Evolutionary conservation across 1,284 basidiomycete species (phyloP), one percentile per base, ranked within the genome.

Genomic region (Pulveroboletus sp.): DNA sequence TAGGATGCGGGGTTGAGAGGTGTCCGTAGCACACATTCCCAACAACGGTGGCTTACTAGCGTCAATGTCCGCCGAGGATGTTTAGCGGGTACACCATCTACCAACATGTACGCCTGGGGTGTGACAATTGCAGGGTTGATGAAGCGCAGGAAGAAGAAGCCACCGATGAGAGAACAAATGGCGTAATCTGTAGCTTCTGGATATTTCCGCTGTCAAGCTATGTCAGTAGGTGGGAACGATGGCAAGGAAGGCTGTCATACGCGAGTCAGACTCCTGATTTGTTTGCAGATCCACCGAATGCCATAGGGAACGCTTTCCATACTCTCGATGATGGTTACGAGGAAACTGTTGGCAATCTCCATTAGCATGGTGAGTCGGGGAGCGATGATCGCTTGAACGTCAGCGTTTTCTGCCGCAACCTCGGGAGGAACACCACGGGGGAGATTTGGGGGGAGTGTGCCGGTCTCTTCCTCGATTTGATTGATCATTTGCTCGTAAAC

Each of bases 111-210:
- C 24, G 97, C 96, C 73, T 99, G 97, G 0, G 97, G 97, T 2
- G 97, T 98, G 56, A 99, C 97, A 62, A 99, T 95, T n/a, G 97
- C 97, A 4, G 97, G 97, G 71, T 99, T 99, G 80, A 99, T 98
- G 77, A 99, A 99, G 15, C 97, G 92, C 58, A 99, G 85, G 83
- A 99, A 99, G 84, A 99, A 99, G 81, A 99, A 99, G 22, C 96
- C 96, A 53, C 97, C 97, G 66, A 99, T 99, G 55, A 99, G 83
- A 8, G 96, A 98, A 73, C 96, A 98, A 57, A 99, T 96, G 51
- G 95, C 95, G 68, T 95, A 95, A 76, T 99, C 97, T 35, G 93
- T 94, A 25, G 95, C 96, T 58, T 98, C 95, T 8, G 96, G 96
- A 73, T 98, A 98, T 81, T 98, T 99, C 56, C 97, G 85, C 93